Conservation (phyloP, 1,284 basidiomycete species). For the Ceratobasidium sp. region DNA sequence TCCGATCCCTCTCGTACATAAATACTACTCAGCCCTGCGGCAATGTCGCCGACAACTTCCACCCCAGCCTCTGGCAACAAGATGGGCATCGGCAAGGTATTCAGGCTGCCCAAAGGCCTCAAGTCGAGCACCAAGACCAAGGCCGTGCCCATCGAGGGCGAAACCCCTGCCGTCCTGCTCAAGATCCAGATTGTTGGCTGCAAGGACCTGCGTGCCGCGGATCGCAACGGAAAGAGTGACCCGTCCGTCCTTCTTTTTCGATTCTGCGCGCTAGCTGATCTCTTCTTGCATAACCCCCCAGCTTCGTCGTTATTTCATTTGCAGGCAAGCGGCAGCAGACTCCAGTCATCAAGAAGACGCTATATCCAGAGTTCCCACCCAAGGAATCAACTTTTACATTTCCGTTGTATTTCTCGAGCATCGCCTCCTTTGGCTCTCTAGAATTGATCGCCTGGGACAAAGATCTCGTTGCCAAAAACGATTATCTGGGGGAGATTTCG, state of each 20-base stretch:
- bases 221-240: conserved; percentile 71
- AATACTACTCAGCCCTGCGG: background rate
- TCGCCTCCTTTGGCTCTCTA: conserved; percentile 74
- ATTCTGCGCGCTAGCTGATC: background rate
- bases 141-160: conserved; percentile 52
- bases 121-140: background rate
- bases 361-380: conserved; percentile 76
- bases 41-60: conserved; percentile 20
- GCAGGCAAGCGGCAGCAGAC: conserved; percentile 74
- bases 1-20: background rate
- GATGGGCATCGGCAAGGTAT: conserved; percentile 32
- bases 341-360: conserved; percentile 76
- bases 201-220: conserved; percentile 65
- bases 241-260: conserved; percentile 61
- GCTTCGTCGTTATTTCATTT: conserved; percentile 76
- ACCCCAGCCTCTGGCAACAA: background rate
- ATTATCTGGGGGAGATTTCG: conserved; percentile 90
- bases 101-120: conserved; percentile 18
- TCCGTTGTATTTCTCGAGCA: conserved; percentile 77
- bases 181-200: conserved; percentile 72
- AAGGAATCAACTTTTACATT: conserved; percentile 88
- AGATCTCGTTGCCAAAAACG: conserved; percentile 80
- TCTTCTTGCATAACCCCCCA: conserved; percentile 48
- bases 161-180: conserved; percentile 68
- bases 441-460: conserved; percentile 95